Percentiles rank a stretch among this genome's conserved stretches.
Conservation (phyloP, 176 grass and related monocot genomes). For the Phoenix dactylifera region DNA sequence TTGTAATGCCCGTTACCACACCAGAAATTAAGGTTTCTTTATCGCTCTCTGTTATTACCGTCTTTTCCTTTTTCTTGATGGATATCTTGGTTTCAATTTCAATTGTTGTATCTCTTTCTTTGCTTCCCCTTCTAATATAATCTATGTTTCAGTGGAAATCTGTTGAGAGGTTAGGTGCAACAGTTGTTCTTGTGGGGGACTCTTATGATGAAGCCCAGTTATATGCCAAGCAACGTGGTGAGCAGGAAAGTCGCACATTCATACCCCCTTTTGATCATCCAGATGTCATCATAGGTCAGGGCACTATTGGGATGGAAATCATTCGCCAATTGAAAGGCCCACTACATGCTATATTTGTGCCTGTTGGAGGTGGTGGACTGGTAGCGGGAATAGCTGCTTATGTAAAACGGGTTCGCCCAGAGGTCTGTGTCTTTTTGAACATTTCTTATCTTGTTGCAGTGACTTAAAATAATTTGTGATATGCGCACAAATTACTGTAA, state of each 20-base stretch:
- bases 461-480: too few species aligned
- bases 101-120: not conserved
- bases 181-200: conserved; percentile 76
- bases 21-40: conserved; percentile 89
- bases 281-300: conserved; percentile 82
- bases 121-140: not conserved
- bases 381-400: conserved; percentile 97
- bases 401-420: conserved; percentile 91
- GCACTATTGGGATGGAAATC: conserved; percentile 98
- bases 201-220: conserved; percentile 94
- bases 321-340: conserved; percentile 71
- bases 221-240: conserved; percentile 69
- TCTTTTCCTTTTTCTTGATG: not conserved
- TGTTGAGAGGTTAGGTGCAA: conserved; percentile 83
- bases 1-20: conserved; percentile 97
- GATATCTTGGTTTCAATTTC: not conserved
- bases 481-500: too few species aligned
- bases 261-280: conserved; percentile 98
- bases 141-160: conserved; percentile 65
- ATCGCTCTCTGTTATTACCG: not conserved
- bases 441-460: not conserved
- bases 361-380: conserved; percentile 95
- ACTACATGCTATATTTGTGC: conserved; percentile 96
- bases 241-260: conserved; percentile 78
- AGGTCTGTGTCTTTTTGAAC: conserved; percentile 38